phyloP scores from a whole-genome alignment of 371 early-diverging fungal genomes.

The Zychaea mexicana region DNA sequence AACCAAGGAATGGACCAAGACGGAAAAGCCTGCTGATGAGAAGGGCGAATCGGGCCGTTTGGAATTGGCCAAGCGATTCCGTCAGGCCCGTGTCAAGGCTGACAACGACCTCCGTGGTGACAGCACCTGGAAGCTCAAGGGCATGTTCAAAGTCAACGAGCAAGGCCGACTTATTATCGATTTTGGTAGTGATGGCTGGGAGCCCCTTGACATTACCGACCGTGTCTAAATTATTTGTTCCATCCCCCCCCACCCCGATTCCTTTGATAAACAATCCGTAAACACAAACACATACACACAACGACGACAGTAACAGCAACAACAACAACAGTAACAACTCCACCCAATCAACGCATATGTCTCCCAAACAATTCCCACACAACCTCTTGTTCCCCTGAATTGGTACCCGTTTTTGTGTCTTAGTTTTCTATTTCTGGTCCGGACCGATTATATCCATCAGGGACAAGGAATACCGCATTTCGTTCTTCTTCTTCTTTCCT shows the following conservation, averaged over 20 bases:
- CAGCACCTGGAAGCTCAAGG: constrained; percentile 31
- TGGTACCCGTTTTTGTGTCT: not conserved
- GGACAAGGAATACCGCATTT: not conserved
- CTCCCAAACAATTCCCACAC: not conserved
- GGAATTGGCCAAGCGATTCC: constrained; percentile 25
- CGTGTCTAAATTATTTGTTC: constrained; percentile 15
- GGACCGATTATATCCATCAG: not conserved
- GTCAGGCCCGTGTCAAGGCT: constrained; percentile 36
- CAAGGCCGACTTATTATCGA: constrained; percentile 19
- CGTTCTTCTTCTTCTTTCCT: not conserved
- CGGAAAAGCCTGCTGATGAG: constrained; percentile 9
- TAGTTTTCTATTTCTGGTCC: not conserved
- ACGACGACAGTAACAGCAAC: not conserved
- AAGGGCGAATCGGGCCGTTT: constrained; percentile 17
- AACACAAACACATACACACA: not conserved
- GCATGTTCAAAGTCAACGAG: constrained; percentile 19
- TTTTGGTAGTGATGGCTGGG: constrained; percentile 23
- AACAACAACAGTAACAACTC: no score
- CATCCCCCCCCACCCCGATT: not conserved
- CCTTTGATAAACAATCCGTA: not conserved
- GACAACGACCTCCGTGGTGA: constrained; percentile 36
- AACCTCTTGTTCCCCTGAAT: not conserved
- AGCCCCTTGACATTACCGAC: constrained; percentile 24
- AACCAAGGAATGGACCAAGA: constrained; percentile 33
- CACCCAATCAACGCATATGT: not conserved